A percentile compares a stretch with the other conserved stretches of the same genome.
These are phyloP conservation scores for Penicillium crystallinum DNA, from an alignment of 495 filamentous ascomycete genomes.

Conservation along the genomic window DNA sequence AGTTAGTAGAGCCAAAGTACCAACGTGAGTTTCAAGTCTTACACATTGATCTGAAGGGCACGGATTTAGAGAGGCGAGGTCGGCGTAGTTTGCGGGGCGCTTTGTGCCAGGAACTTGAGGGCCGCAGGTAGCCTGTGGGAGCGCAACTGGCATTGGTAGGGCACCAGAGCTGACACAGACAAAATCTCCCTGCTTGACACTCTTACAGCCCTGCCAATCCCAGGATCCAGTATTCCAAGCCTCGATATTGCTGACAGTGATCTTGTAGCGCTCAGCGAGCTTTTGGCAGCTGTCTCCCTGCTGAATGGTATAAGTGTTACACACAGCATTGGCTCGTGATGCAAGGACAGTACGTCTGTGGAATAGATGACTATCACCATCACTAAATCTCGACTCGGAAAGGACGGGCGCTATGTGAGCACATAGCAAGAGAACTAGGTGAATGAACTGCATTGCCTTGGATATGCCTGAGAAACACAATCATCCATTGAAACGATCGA, in stretches of 20 bases:
- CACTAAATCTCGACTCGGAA: not conserved
- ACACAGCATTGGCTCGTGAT: not conserved
- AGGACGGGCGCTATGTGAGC: not conserved
- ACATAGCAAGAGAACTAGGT: not conserved
- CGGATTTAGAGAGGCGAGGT: slow-evolving; percentile 14
- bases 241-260: slow-evolving; percentile 11
- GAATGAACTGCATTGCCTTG: not conserved
- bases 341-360: not conserved
- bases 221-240: slow-evolving; percentile 7
- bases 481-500: not conserved
- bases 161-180: slow-evolving; percentile 14
- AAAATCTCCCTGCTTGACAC: slow-evolving; percentile 3
- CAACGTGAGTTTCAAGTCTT: not conserved
- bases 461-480: not conserved
- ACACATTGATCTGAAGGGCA: slow-evolving; percentile 10
- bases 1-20: not conserved
- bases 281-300: slow-evolving; percentile 4
- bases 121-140: slow-evolving; percentile 16
- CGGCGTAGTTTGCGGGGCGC: slow-evolving; percentile 9
- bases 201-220: slow-evolving; percentile 10
- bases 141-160: slow-evolving; percentile 18
- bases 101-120: slow-evolving; percentile 14
- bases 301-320: slow-evolving; percentile 6
- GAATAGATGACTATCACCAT: not conserved
- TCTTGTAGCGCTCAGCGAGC: slow-evolving; percentile 1